Evolutionary conservation across 169 alveolate genomes (phyloP), one percentile per base, ranked within the genome.

Genomic region (Plasmodium relictum): DNA sequence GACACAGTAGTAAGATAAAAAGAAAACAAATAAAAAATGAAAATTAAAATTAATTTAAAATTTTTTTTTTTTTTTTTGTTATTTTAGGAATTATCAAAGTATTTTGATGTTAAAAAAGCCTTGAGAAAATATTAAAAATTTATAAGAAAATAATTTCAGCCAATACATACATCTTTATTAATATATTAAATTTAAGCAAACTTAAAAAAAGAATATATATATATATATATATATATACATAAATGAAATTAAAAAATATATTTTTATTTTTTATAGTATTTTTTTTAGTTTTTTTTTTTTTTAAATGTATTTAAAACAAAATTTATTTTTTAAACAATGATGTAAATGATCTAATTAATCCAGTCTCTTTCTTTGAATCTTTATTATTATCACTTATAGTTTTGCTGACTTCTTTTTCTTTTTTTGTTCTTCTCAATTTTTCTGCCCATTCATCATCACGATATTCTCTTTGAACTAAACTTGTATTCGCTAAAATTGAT

Each of bases 391-490:
- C 74, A 48, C 68, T 26, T 14, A 20, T 12, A 4, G 70, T 18
- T 41, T 69, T 56, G 24, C 12, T 44, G 1, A 41, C 20, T 42
- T 48, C 68, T 58, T 65, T 76, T 41, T 50, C 89, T 37, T 62
- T 76, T 56, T 76, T 76, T 52, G 65, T 76, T 50, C 54, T 66
- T 50, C 88, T 22, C 42, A 76, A 69, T 6, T 69, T 63, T 31
- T 76, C 74, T 4, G 88, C 88, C 88, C 88, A 76, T 24, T 76
- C 88, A 7, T 76, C 88, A 69, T 76, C 88, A 2, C 88, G 22
- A 16, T 76, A 76, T 22, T 76, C 88, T 22, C 88, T 66, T 50
- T 48, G 76, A 37, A 76, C 41, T 16, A 76, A 44, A 22, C 74
- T 76, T n/a, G 70, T 76, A 42, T 76, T 76, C 7, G 74, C 65